Conservation (phyloP, 1,284 basidiomycete genomes). For the Somion occarium region DNA sequence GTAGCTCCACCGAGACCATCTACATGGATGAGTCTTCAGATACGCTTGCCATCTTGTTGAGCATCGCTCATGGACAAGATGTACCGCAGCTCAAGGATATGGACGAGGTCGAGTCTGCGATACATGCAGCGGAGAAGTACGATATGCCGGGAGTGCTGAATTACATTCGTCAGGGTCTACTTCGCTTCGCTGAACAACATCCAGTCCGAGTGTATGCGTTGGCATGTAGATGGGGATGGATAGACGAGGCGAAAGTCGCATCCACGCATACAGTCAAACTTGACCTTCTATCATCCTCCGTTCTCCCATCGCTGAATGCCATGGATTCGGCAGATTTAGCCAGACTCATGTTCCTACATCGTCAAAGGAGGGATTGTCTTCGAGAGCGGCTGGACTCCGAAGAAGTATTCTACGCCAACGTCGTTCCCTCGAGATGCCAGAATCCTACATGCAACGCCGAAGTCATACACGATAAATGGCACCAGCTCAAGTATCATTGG, state of each 20-base stretch:
- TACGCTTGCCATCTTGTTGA: constrained; percentile 46
- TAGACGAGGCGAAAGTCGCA: constrained; percentile 43
- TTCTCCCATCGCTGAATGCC: constrained; percentile 12
- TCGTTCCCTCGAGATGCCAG: constrained; percentile 10
- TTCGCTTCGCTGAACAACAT: constrained; percentile 40
- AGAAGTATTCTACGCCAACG: constrained; percentile 17
- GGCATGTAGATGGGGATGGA: constrained; percentile 52
- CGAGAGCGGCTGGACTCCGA: constrained; percentile 16
- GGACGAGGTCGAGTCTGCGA: constrained; percentile 43
- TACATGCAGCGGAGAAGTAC: constrained; percentile 59
- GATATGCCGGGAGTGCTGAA: constrained; percentile 56
- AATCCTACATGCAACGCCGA: constrained; percentile 5
- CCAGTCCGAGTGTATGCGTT: constrained; percentile 47
- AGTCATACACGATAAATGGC: constrained; percentile 16
- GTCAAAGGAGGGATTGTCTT: constrained; percentile 15
- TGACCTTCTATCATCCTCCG: constrained; percentile 39
- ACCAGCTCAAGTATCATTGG: constrained; percentile 18
- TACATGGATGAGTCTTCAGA: constrained; percentile 45
- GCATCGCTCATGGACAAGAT: constrained; percentile 50
- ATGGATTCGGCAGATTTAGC: constrained; percentile 15
- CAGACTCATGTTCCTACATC: constrained; percentile 21
- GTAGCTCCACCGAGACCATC: constrained; percentile 31
- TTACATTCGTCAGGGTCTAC: constrained; percentile 44
- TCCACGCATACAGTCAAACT: constrained; percentile 35
- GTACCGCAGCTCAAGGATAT: constrained; percentile 40